Base-by-base conservation (phyloP, 129 eudicot species). In the Artemisia annua region DNA sequence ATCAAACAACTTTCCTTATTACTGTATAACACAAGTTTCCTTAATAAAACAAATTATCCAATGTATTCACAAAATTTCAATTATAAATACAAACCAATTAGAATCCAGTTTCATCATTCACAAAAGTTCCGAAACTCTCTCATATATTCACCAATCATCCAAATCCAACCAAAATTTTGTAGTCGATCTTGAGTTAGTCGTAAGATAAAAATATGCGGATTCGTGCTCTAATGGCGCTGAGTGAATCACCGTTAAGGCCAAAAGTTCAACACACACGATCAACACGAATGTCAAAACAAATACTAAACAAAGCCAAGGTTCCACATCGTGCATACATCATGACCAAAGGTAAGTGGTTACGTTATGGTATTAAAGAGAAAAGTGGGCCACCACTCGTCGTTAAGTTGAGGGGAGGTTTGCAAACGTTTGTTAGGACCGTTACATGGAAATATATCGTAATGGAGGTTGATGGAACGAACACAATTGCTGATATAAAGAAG, bases 361-460 rank as follows among this genome's bases (percentile, higher is more conserved):
- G 53, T 64, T 17, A 64, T 43, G 53, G 53, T 10, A 43, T 64
- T 64, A 49, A 43, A 44, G 52, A 43, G 44, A 64, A 18, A 64
- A 2, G 0, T 3, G 52, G 52, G 10, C 69, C 53, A 13, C 51
- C 69, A 1, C 8, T 43, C 26, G 30, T 43, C 3, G 51, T 64
- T 64, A 64, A 64, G 18, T 64, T 43, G 53, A 64, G 30, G 69
- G 53, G 53, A 10, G 18, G 69, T 13, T 8, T 39, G 53, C 8
- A 64, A 19, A 64, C 52, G 9, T 39, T 64, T 12, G 53, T 10
- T 44, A 39, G 69, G 50, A 64, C 28, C 19, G 18, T 46, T 1
- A 64, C 69, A 43, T 64, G 69, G 69, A 64, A 10, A 17, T 63
- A 63, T 63, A 63, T 35, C 0, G 19, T 48, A 14, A 32, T 63